Conservation (phyloP, 192 early-diverging fungal genomes). For the Umbelopsis ramanniana region DNA sequence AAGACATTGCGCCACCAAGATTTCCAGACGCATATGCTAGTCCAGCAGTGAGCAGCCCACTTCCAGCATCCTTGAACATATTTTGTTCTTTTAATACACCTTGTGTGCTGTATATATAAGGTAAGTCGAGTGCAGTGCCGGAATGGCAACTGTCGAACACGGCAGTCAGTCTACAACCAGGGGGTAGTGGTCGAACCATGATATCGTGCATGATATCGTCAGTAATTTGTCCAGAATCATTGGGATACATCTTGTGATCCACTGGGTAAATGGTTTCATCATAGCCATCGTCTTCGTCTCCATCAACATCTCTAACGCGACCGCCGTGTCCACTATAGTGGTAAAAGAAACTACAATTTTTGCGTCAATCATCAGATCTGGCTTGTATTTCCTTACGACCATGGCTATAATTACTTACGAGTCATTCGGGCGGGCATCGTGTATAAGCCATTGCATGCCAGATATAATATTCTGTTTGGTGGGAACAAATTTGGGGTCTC, state of each 20-base stretch:
- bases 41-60: slow-evolving; percentile 48
- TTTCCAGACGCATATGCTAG: slow-evolving; percentile 54
- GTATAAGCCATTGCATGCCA: slow-evolving; percentile 80
- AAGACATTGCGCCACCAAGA: slow-evolving; percentile 40
- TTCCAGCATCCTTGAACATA: slow-evolving; percentile 50
- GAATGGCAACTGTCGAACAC: slow-evolving; percentile 90
- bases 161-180: slow-evolving; percentile 73
- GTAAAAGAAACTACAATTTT: slow-evolving; percentile 64
- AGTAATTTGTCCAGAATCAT: slow-evolving; percentile 63
- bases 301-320: slow-evolving; percentile 53
- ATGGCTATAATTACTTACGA: slow-evolving; percentile 47
- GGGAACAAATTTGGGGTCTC: slow-evolving; percentile 64
- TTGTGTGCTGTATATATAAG: slow-evolving; percentile 74
- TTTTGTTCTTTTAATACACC: slow-evolving; percentile 61
- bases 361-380: no score
- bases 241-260: slow-evolving; percentile 54
- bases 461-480: slow-evolving; percentile 75
- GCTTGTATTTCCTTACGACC: background rate
- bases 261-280: slow-evolving; percentile 83
- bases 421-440: slow-evolving; percentile 75
- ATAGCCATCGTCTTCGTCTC: slow-evolving; percentile 79
- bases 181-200: slow-evolving; percentile 70
- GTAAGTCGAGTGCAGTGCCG: slow-evolving; percentile 80
- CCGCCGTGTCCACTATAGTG: slow-evolving; percentile 85
- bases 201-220: slow-evolving; percentile 79